Evolutionary conservation across 352 stramenopile genomes (phyloP), one percentile per base, ranked within the genome.

Genomic region (Phytophthora palmivora): DNA sequence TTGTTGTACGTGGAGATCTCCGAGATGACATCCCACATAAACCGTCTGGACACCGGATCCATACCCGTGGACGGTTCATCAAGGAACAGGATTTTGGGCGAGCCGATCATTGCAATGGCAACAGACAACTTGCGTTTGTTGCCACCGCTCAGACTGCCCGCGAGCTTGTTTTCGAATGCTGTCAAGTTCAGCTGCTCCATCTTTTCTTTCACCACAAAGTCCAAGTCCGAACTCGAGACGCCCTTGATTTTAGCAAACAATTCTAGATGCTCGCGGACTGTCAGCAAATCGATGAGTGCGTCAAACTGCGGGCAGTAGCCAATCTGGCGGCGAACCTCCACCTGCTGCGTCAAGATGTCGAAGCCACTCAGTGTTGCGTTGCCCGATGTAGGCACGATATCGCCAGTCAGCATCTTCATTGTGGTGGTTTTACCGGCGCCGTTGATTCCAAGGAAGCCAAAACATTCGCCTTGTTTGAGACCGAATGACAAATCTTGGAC

Each of bases 21-120:
- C 0, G 84, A 87, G 43, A 98, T 96, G 12, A 97, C 81, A 38
- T 95, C 84, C 97, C 97, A 99, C 76, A 99, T 91, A 58, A 97
- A 93, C 16, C 96, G 79, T 3, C 97, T 85, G 21, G 95, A 96
- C 42, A 98, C 90, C 11, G 96, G 96, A 70, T 99, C 96, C 81
- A 98, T 96, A 16, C 93, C 93, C 7, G 94, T 91, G n/a, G 87
- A 97, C 15, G 91, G 86, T 54, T 98, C 94, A 67, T 98, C 94
- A 11, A 98, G 72, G 59, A 97, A 84, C 11, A 98, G 62, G 19
- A 99, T 88, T 18, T 97, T 70, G 1, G 94, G 91, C 22, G 91
- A 78, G 9, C 95, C 96, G 61, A 99, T 97, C 50, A 97, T 96
- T 12, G 96, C 88, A 42, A 98, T 92, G 7, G 94, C 96, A 8